phyloP scores from a whole-genome alignment of 2,329 filamentous ascomycete genomes.

The Teratosphaeria viscida region DNA sequence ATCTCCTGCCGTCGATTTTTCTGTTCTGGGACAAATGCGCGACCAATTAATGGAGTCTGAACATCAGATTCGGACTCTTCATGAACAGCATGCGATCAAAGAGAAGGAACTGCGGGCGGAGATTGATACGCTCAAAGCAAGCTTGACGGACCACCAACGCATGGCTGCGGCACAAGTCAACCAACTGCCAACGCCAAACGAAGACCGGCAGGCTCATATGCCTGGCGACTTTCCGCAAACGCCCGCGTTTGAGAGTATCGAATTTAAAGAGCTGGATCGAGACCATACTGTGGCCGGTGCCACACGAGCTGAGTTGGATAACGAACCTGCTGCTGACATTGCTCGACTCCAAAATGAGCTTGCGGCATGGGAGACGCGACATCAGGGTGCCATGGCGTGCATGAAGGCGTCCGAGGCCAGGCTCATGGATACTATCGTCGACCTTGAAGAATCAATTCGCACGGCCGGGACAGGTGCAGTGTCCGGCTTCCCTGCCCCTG shows the following conservation, averaged over 20 bases:
- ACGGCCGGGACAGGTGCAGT: constrained; percentile 20
- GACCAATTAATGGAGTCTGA: constrained; percentile 84
- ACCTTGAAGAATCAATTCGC: constrained; percentile 55
- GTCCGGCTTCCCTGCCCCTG: neutral
- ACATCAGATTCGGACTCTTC: constrained; percentile 60
- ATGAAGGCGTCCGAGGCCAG: constrained; percentile 63
- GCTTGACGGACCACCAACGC: constrained; percentile 32
- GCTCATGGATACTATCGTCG: constrained; percentile 59
- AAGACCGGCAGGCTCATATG: constrained; percentile 18
- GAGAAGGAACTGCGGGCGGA: constrained; percentile 67
- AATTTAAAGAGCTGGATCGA: constrained; percentile 20
- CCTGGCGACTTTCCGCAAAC: constrained; percentile 31
- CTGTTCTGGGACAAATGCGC: constrained; percentile 74
- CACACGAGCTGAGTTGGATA: constrained; percentile 4
- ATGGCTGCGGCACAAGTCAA: constrained; percentile 6
- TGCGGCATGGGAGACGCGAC: constrained; percentile 63
- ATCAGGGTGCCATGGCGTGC: constrained; percentile 57
- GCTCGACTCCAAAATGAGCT: constrained; percentile 61
- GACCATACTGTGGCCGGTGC: constrained; percentile 15
- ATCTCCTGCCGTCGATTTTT: constrained; percentile 73
- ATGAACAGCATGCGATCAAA: constrained; percentile 59
- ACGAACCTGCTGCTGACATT: constrained; percentile 42
- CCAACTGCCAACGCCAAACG: constrained; percentile 13
- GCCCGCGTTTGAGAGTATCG: constrained; percentile 17
- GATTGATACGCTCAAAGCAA: constrained; percentile 55